Conservation (phyloP, 2,329 filamentous ascomycete genomes). For the Sporothrix euskadiensis region DNA sequence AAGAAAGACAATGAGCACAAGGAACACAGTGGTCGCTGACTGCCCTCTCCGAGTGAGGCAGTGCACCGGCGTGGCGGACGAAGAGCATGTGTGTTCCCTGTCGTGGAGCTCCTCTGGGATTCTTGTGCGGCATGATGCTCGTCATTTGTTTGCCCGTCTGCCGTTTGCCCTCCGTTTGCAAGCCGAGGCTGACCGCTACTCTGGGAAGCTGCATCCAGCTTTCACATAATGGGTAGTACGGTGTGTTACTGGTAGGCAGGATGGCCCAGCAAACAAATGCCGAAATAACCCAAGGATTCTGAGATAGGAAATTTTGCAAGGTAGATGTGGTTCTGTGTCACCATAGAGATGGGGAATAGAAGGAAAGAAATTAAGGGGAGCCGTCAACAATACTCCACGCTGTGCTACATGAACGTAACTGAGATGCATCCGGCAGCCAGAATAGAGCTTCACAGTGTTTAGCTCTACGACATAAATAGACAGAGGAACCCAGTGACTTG, state of each 20-base stretch:
- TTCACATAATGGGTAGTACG: not conserved
- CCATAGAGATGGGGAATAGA: not conserved
- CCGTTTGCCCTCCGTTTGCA: not conserved
- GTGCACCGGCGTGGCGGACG: not conserved
- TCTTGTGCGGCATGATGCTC: not conserved
- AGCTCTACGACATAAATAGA: not conserved
- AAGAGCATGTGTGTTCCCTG: not conserved
- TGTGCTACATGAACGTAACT: not conserved
- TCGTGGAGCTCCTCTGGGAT: not conserved
- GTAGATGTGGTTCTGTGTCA: not conserved
- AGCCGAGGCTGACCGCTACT: slow-evolving; percentile 1
- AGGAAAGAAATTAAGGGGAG: not conserved
- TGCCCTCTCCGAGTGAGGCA: not conserved
- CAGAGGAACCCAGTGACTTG: not conserved
- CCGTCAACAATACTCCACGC: not conserved
- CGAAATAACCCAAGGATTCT: not conserved
- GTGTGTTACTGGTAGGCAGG: not conserved
- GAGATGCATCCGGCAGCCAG: not conserved
- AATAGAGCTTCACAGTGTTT: not conserved
- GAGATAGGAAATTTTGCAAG: not conserved
- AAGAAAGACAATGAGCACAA: too few species aligned
- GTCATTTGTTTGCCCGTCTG: not conserved
- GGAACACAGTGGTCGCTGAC: not conserved
- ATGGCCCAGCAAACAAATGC: not conserved
- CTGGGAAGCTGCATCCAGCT: slow-evolving; percentile 12